A percentile compares a stretch with the other conserved stretches of the same genome.
These are phyloP conservation scores for Nadsonia commutata DNA, from an alignment of 1,139 yeast species.

Conservation along the genomic window DNA sequence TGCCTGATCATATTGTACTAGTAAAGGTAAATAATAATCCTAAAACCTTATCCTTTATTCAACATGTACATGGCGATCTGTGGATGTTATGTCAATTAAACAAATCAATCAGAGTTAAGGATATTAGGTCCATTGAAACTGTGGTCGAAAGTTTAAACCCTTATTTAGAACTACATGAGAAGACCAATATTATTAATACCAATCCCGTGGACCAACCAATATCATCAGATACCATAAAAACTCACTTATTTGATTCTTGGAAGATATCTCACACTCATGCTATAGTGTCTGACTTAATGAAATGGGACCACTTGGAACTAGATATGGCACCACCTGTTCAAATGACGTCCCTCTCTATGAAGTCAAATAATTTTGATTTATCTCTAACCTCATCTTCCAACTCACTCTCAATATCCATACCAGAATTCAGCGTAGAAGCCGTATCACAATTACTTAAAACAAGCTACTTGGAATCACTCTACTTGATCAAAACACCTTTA, in stretches of 20 bases:
- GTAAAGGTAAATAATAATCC: not conserved
- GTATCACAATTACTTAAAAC: not conserved
- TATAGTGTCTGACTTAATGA: not conserved
- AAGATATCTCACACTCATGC: not conserved
- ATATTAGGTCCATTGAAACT: not conserved
- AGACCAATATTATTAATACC: too few species aligned
- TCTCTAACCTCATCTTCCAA: not conserved
- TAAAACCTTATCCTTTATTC: not conserved
- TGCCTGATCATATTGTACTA: not conserved
- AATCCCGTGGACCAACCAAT: too few species aligned
- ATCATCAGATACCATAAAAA: not conserved
- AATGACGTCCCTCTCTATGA: not conserved
- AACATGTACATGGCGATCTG: not conserved
- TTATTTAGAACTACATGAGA: too few species aligned
- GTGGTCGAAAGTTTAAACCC: too few species aligned
- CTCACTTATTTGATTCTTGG: not conserved
- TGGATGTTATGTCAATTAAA: not conserved
- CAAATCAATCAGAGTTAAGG: not conserved
- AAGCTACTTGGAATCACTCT: not conserved
- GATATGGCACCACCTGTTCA: not conserved
- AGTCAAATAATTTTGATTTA: not conserved
- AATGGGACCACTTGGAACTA: too few species aligned
- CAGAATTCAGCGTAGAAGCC: not conserved
- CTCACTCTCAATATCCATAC: not conserved
- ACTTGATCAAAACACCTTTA: not conserved